Evolutionary conservation across 2,329 filamentous ascomycete genomes (phyloP), one percentile per base, ranked within the genome.

Genomic region (Myrmaecium sp.): DNA sequence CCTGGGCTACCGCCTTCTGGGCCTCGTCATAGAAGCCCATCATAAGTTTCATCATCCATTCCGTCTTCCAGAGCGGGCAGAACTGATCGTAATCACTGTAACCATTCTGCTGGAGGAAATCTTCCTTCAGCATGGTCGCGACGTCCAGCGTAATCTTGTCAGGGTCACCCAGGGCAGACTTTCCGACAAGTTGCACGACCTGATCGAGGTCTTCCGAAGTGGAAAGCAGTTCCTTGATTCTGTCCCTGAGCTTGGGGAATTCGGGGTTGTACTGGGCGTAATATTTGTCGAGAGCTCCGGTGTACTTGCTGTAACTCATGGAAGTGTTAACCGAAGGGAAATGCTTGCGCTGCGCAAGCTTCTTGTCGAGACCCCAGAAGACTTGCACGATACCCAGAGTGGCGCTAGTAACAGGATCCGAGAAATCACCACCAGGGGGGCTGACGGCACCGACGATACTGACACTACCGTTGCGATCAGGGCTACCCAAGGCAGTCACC

Each of bases 21-120:
- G 82, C 75, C 63, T 98, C 89, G 46, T 98, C 91, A 52, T 94
- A 82, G 69, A 86, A 98, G 31, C 76, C 80, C 65, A 98, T 80
- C 74, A 98, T 95, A 37, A 82, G 77, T 69, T 92, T 94, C 89
- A 98, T 98, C 89, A 98, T 95, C 76, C 89, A 98, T 54, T 92
- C 79, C 0, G 89, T 98, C 75, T 98, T 98, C 89, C 89, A 98
- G 47, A 98, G 69, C 26, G 89, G 89, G 51, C 89, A 98, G 72
- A 92, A 98, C 60, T 95, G 84, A 51, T 98, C 89, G 52, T 98
- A 95, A 57, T 95, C 82, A 40, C 79, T 89, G 70, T 98, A 98
- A 36, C 89, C 89, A 60, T 98, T 98, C 56, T 98, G 89, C 59
- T 98, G 89, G 50, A 98, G 54, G 62, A 98, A 98, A 53, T 98